A percentile compares a stretch with the other conserved stretches of the same genome.
phyloP scores from a whole-genome alignment of 2,329 filamentous ascomycete species.

The Aspergillus sp. region DNA sequence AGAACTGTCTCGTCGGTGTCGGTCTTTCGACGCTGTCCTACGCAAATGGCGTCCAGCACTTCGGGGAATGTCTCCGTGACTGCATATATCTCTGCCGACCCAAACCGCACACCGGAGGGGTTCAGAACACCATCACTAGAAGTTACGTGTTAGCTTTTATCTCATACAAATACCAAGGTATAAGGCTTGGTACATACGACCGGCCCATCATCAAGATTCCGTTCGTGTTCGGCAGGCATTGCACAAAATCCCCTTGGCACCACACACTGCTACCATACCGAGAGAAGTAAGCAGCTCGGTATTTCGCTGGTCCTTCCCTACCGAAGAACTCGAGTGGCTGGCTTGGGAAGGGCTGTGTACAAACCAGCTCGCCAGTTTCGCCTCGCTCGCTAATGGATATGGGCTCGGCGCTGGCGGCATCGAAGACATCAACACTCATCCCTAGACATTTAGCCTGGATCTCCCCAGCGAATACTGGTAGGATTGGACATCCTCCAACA shows the following conservation, averaged over 20 bases:
- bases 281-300: slow-evolving; percentile 37
- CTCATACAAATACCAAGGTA: neutral
- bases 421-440: slow-evolving; percentile 60
- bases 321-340: slow-evolving; percentile 66
- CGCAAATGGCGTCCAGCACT: slow-evolving; percentile 71
- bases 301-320: slow-evolving; percentile 53
- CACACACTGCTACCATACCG: slow-evolving; percentile 57
- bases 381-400: slow-evolving; percentile 54
- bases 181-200: neutral
- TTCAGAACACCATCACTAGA: slow-evolving; percentile 71
- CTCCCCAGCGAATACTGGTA: slow-evolving; percentile 62
- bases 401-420: slow-evolving; percentile 51
- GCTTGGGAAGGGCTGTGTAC: slow-evolving; percentile 70
- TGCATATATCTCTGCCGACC: slow-evolving; percentile 75
- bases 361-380: slow-evolving; percentile 73
- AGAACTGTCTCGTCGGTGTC: slow-evolving; percentile 60
- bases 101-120: slow-evolving; percentile 75
- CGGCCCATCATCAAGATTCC: neutral
- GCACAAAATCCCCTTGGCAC: slow-evolving; percentile 81
- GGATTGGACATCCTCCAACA: slow-evolving; percentile 61
- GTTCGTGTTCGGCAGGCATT: slow-evolving; percentile 66
- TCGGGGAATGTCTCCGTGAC: slow-evolving; percentile 52
- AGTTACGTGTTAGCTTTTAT: neutral
- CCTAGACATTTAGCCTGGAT: slow-evolving; percentile 55
- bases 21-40: slow-evolving; percentile 67